These are phyloP conservation scores for Aleurites moluccanus DNA, from an alignment of 441 rosid species.

Conservation along the genomic window DNA sequence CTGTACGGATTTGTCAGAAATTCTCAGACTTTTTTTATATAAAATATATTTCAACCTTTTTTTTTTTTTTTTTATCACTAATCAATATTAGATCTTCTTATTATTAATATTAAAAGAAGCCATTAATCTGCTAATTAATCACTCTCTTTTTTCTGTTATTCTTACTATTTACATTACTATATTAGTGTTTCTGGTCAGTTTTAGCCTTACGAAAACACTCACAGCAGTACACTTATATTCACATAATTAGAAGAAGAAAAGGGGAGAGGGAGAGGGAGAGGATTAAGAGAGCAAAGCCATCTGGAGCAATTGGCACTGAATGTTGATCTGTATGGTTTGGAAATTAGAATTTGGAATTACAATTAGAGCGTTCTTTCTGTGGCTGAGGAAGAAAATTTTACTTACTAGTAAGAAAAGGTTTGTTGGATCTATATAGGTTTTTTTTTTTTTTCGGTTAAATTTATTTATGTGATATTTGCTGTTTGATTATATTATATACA, in stretches of 20 bases:
- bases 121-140: background rate
- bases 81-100: background rate
- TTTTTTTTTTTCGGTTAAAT: background rate
- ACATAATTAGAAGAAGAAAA: background rate
- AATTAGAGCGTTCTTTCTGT: background rate
- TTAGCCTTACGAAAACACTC: background rate
- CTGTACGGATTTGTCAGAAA: conserved; percentile 45
- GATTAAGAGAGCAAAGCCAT: background rate
- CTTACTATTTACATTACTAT: background rate
- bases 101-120: background rate
- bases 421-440: background rate
- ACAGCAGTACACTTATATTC: background rate
- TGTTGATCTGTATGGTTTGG: background rate
- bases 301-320: background rate
- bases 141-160: background rate
- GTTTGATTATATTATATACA: background rate
- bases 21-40: background rate
- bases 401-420: background rate
- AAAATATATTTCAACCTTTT: too few species aligned
- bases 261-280: background rate
- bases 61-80: background rate
- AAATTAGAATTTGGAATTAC: background rate
- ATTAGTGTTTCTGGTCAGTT: background rate
- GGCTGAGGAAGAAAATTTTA: background rate
- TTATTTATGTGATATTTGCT: background rate